Evolutionary conservation across 441 rosid genomes (phyloP).

Genomic region (Populus hybrid): DNA sequence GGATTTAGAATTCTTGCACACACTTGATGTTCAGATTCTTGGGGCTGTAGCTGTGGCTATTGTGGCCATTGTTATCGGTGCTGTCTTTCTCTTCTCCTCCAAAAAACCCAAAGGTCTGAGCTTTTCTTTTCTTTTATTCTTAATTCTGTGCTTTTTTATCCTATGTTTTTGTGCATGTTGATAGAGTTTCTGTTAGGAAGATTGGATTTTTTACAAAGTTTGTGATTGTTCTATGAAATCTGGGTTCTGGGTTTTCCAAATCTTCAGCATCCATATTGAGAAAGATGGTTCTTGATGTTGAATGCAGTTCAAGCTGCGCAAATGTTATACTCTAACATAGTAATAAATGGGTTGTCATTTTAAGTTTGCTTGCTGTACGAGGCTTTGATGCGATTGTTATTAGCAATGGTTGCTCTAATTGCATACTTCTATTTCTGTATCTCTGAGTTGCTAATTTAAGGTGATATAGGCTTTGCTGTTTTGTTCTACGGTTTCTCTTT

Average conservation of each 20-base stretch:
- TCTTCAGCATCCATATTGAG: not conserved
- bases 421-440: not conserved
- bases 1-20: constrained; percentile 45
- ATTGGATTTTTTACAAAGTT: not conserved
- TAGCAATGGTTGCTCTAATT: not conserved
- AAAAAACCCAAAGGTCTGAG: constrained; percentile 58
- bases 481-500: not conserved
- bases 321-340: not conserved
- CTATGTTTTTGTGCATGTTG: not conserved
- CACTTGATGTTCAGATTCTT: constrained; percentile 65
- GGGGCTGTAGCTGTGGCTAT: constrained; percentile 71
- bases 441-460: not conserved
- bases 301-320: not conserved
- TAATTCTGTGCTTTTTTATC: not conserved
- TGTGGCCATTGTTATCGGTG: constrained; percentile 55
- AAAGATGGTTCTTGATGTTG: not conserved
- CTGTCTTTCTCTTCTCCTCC: constrained; percentile 54
- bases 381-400: not conserved
- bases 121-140: constrained; percentile 2
- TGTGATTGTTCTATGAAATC: not conserved
- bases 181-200: not conserved
- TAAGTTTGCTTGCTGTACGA: not conserved
- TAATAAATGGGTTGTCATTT: not conserved
- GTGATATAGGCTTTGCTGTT: not conserved
- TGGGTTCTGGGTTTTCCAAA: not conserved